Evolutionary conservation across 2,329 filamentous ascomycete genomes (phyloP), one percentile per base, ranked within the genome.

Genomic region (Trichophyton equinum): DNA sequence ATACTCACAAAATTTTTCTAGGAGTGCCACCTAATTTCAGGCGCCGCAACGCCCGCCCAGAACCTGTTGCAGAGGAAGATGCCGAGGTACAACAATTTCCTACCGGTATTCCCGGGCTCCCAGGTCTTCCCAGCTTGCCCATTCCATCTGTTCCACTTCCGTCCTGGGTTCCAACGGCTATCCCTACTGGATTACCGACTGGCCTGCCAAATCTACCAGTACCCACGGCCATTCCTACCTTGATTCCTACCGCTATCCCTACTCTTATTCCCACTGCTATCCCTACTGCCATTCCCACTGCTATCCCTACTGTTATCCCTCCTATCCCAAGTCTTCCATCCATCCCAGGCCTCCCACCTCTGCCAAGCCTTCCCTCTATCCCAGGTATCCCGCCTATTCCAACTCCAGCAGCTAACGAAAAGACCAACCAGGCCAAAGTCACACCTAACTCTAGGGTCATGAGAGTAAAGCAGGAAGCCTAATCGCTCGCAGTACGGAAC

Each of bases 1-100:
- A 11, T 22, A 4, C 46, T 49, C 13, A 49, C 18, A 30, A 49
- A 11, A 47, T 47, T 49, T 1, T 2, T 49, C 46, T 20, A 53
- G 49, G 49, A 53, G 49, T 53, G 6, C 49, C 49, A 33, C 25
- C 25, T 5, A 30, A 15, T 8, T 13, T 8, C n/a, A 25, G 49
- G 22, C 49, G 49, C 49, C 49, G 49, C 49, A 53, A n/a, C 18
- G 49, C 9, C 8, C 13, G 20, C 3, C 33, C 18, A 0, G 33
- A 30, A n/a, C 8, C 33, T 42, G n/a, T 22, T 20, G 55, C 33
- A 5, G 20, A 57, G 11, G 20, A 15, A 8, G 30, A 57, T 9
- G 20, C 44, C 22, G n/a, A 60, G 72, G 9, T 73, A 76, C 66
- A 76, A 76, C 60, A 71, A 77, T 57, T 59, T 33, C 57, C 57